phyloP scores from a whole-genome alignment of 2,329 filamentous ascomycete genomes.

The Pseudogymnoascus sp. region DNA sequence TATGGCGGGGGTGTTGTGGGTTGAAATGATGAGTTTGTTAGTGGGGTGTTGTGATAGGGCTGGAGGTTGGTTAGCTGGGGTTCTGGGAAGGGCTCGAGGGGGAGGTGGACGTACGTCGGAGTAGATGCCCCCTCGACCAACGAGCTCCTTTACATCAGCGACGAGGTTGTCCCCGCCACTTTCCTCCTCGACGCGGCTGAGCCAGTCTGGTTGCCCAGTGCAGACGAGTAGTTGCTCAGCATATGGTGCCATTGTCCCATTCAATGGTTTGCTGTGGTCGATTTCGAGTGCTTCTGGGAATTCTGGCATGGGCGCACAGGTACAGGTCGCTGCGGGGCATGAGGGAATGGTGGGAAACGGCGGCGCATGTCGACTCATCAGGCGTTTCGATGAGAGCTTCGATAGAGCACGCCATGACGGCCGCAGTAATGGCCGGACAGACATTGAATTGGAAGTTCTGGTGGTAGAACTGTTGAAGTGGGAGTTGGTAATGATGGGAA shows the following conservation, averaged over 20 bases:
- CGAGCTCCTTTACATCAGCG: slow-evolving; percentile 61
- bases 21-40: slow-evolving; percentile 66
- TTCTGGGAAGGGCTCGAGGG: neutral
- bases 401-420: slow-evolving; percentile 18
- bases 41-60: slow-evolving; percentile 75
- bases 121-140: slow-evolving; percentile 58
- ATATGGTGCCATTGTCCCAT: slow-evolving; percentile 71
- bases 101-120: slow-evolving; percentile 49
- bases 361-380: slow-evolving; percentile 10
- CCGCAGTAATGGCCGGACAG: slow-evolving; percentile 17
- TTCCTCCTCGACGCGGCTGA: slow-evolving; percentile 77
- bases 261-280: slow-evolving; percentile 60
- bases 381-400: slow-evolving; percentile 16
- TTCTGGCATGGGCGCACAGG: slow-evolving; percentile 58
- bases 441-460: neutral
- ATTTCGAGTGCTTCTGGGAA: slow-evolving; percentile 65
- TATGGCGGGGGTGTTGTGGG: slow-evolving; percentile 37
- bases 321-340: slow-evolving; percentile 71
- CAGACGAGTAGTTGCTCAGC: slow-evolving; percentile 76
- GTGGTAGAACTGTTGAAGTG: neutral
- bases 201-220: slow-evolving; percentile 75
- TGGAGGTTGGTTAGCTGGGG: slow-evolving; percentile 32
- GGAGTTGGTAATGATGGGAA: neutral
- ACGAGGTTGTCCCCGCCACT: slow-evolving; percentile 58
- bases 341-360: slow-evolving; percentile 23